Evolutionary conservation across 2,329 filamentous ascomycete species (phyloP), one percentile per base, ranked within the genome.

Genomic region (Pseudopyrenochaeta lycopersici): DNA sequence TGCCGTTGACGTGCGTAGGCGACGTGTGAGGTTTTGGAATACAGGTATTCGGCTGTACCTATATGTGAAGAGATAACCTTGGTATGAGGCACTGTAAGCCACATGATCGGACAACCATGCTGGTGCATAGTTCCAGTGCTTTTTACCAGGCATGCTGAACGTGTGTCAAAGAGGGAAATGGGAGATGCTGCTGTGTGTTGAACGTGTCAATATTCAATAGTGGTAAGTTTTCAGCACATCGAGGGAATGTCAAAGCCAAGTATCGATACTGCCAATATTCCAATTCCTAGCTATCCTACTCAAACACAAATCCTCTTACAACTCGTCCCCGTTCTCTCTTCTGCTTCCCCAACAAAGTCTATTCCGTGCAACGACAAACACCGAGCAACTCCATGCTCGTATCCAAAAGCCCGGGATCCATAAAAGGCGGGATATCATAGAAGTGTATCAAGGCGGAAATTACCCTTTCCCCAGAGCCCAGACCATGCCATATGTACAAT

Each of bases 401-500:
- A 52, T 47, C 38, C 46, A 49, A 56, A 53, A 46, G 43, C 30
- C 46, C 49, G 21, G 11, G 39, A 47, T 54, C 46, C 51, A 51
- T 54, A 53, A 54, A 52, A 46, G 15, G 40, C 38, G 38, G 47
- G 52, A 56, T 52, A 56, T 59, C 49, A 49, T 56, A 60, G 56
- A 62, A 65, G 57, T 52, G 36, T 55, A 54, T 58, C 54, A 56
- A 58, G 33, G 54, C 48, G 38, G 23, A 21, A 39, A 55, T 55
- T 58, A 60, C 35, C 42, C 53, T 40, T 46, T 41, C 39, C 44
- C 36, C 23, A n/a, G 33, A 38, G 51, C 49, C 35, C 33, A 49
- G 42, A 36, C 51, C 21, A 33, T 39, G 15, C 39, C 17, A 30
- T 60, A 63, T 65, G 36, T 63, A 65, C 62, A 63, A 53, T 38